Conservation (phyloP, 192 early-diverging fungal genomes). For the Podila epigama region DNA sequence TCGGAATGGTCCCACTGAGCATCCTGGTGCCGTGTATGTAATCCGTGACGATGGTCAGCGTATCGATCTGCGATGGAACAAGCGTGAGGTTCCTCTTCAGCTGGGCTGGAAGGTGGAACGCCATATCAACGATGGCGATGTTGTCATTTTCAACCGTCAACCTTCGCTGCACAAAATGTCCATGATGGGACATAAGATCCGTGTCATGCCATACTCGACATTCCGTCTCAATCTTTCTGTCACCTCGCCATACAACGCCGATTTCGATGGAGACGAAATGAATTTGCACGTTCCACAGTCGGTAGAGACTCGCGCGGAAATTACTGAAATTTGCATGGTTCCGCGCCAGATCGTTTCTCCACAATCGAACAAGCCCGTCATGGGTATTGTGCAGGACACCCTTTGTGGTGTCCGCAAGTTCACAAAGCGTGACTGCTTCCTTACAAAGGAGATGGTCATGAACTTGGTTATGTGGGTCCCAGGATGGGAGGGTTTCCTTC, state of each 20-base stretch:
- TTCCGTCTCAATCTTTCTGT: conserved; percentile 98
- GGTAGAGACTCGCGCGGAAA: conserved; percentile 94
- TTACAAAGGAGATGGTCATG: conserved; percentile 92
- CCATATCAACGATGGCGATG: conserved; percentile 93
- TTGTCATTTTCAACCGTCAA: conserved; percentile 99
- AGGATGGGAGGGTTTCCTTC: conserved; percentile 94
- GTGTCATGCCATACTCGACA: conserved; percentile 99
- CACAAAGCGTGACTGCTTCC: conserved; percentile 91
- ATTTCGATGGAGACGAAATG: conserved; percentile 99
- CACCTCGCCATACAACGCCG: conserved; percentile 98
- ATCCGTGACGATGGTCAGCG: conserved; percentile 93
- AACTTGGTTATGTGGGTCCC: conserved; percentile 95
- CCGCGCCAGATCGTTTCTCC: conserved; percentile 97
- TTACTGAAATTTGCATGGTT: conserved; percentile 97
- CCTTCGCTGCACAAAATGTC: conserved; percentile 99
- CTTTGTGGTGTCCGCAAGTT: conserved; percentile 96
- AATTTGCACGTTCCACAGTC: conserved; percentile 99
- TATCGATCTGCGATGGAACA: conserved; percentile 90
- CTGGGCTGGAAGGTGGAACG: conserved; percentile 94
- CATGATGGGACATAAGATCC: conserved; percentile 99
- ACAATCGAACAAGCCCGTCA: conserved; percentile 97
- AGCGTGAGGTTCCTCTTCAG: conserved; percentile 87
- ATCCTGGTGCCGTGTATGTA: conserved; percentile 98
- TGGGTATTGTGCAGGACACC: conserved; percentile 99
- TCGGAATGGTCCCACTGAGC: conserved; percentile 88